phyloP scores from a whole-genome alignment of 495 filamentous ascomycete species.

The Aspergillus taichungensis region DNA sequence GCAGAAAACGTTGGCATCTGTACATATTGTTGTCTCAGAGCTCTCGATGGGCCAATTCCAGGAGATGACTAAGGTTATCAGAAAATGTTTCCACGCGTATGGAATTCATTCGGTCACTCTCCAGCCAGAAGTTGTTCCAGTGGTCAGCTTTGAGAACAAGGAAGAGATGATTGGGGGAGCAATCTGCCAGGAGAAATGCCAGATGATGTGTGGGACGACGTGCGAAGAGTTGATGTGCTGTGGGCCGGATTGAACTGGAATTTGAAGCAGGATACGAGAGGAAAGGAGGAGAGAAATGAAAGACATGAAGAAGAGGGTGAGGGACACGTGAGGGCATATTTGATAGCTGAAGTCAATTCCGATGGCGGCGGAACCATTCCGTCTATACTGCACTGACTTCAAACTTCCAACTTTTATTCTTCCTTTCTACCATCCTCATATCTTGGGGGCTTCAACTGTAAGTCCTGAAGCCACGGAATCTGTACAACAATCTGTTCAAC shows the following conservation, averaged over 20 bases:
- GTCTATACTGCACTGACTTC: not conserved
- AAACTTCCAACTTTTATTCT: too few species aligned
- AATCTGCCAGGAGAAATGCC: conserved; percentile 14
- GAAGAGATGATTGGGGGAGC: not conserved
- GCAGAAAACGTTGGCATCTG: conserved; percentile 39
- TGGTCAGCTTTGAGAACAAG: not conserved
- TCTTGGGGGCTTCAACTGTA: too few species aligned
- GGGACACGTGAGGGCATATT: too few species aligned
- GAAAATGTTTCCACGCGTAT: conserved; percentile 44
- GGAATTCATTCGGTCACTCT: conserved; percentile 44
- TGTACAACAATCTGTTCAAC: too few species aligned
- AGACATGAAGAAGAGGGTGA: not conserved
- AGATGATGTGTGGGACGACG: conserved; percentile 22
- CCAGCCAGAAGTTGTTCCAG: conserved; percentile 33
- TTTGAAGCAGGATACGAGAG: not conserved
- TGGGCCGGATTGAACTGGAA: conserved; percentile 8
- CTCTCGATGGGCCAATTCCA: conserved; percentile 27
- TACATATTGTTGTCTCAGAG: conserved; percentile 38
- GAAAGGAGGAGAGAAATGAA: not conserved
- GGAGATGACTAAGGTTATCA: conserved; percentile 30
- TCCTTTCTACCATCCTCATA: too few species aligned
- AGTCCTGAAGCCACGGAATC: too few species aligned
- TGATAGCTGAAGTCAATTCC: not conserved
- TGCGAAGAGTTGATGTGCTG: conserved; percentile 29
- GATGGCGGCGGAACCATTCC: conserved; percentile 4